Evolutionary conservation across 116 monocot species (phyloP).

Genomic region (Papilionanthe hybrid): DNA sequence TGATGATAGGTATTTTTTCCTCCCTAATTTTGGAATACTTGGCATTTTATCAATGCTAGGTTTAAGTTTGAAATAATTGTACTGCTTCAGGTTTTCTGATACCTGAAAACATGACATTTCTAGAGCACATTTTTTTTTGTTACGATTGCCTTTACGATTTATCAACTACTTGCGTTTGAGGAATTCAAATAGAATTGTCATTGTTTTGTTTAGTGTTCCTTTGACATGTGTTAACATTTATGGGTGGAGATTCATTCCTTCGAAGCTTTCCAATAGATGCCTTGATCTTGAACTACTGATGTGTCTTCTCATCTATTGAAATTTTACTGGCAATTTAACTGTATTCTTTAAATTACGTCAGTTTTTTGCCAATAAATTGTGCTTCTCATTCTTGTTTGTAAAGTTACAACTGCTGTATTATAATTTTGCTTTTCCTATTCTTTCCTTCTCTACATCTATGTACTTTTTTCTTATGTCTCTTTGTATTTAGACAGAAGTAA

Average conservation of each 20-base stretch:
- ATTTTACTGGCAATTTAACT: neutral
- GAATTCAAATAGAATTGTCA: neutral
- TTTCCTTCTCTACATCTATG: neutral
- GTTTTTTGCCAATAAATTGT: neutral
- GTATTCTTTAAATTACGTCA: neutral
- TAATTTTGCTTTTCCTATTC: neutral
- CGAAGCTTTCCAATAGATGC: neutral
- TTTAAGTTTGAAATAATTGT: neutral
- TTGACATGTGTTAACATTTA: neutral
- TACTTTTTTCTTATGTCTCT: neutral
- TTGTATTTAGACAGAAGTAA: neutral
- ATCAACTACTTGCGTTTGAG: neutral
- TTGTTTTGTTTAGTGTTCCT: constrained; percentile 2
- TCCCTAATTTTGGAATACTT: neutral
- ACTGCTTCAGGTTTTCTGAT: constrained; percentile 3
- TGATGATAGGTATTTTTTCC: constrained; percentile 10
- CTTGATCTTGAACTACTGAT: neutral
- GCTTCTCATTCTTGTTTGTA: neutral
- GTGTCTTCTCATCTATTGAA: neutral
- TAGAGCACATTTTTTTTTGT: neutral
- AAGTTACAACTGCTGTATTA: too few relatives aligned
- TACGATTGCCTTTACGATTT: neutral
- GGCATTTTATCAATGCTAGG: neutral
- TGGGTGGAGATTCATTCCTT: neutral
- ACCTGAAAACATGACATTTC: neutral